A percentile compares a stretch with the other conserved stretches of the same genome.
Evolutionary conservation across 805 yeast genomes (phyloP).

Genomic region (Starmerella bombicola): DNA sequence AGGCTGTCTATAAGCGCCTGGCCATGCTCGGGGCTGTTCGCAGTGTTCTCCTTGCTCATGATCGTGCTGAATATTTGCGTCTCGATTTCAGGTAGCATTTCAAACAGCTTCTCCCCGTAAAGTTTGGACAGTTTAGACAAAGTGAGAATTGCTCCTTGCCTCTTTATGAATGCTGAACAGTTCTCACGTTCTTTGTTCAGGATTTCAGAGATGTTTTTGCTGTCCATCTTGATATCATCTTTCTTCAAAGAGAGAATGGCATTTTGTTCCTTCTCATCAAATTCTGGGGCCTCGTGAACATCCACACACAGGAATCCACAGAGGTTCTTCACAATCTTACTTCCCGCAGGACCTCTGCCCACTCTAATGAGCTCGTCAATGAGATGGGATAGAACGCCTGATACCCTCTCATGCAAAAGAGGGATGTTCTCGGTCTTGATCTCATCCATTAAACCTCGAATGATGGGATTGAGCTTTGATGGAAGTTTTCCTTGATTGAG

Average conservation of each 20-base stretch:
- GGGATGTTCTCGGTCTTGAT: constrained; percentile 60
- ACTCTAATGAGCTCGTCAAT: constrained; percentile 44
- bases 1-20: constrained; percentile 76
- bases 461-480: constrained; percentile 73
- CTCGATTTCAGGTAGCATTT: constrained; percentile 51
- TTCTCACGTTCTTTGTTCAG: constrained; percentile 43
- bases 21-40: constrained; percentile 19
- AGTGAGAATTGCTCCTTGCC: constrained; percentile 71
- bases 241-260: constrained; percentile 61
- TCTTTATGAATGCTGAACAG: constrained; percentile 51
- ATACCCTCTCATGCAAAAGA: constrained; percentile 58
- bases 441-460: constrained; percentile 84
- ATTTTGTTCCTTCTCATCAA: constrained; percentile 47
- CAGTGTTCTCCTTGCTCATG: constrained; percentile 18
- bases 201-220: constrained; percentile 38
- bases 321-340: constrained; percentile 77
- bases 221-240: constrained; percentile 33
- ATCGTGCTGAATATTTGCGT: constrained; percentile 58
- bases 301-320: constrained; percentile 92
- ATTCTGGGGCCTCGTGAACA: constrained; percentile 91
- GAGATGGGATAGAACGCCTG: constrained; percentile 52
- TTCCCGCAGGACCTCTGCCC: constrained; percentile 63
- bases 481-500: constrained; percentile 46
- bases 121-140: constrained; percentile 44
- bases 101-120: constrained; percentile 46